Percentiles rank a stretch among this genome's conserved stretches.
Evolutionary conservation across 768 basidiomycete genomes (phyloP).

Genomic region (Rickenella mellea): DNA sequence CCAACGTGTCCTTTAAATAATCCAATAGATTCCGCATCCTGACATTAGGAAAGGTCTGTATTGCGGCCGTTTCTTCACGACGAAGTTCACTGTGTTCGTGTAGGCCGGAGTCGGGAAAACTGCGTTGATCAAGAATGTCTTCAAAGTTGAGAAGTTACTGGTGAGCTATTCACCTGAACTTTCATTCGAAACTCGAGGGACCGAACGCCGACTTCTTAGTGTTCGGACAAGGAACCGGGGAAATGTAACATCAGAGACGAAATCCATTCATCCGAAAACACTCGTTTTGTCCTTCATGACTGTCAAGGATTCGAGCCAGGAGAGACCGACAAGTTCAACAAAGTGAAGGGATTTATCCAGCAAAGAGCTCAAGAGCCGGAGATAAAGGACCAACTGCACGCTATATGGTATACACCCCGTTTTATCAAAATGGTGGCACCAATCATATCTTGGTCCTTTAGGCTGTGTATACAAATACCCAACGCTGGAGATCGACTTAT

Average conservation of each 20-base stretch:
- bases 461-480: slow-evolving; percentile 23
- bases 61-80: no score
- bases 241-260: slow-evolving; percentile 15
- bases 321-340: slow-evolving; percentile 13
- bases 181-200: neutral
- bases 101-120: slow-evolving; percentile 23
- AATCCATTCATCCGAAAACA: slow-evolving; percentile 14
- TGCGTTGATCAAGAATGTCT: slow-evolving; percentile 18
- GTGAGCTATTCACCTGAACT: neutral
- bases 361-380: slow-evolving; percentile 6
- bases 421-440: neutral
- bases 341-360: slow-evolving; percentile 16
- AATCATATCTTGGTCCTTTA: slow-evolving; percentile 7
- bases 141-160: slow-evolving; percentile 15
- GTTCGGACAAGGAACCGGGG: slow-evolving; percentile 13
- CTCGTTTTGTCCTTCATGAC: slow-evolving; percentile 21
- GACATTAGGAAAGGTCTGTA: slow-evolving; percentile 20
- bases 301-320: slow-evolving; percentile 22
- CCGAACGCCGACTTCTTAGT: neutral
- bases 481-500: slow-evolving; percentile 12
- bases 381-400: slow-evolving; percentile 14
- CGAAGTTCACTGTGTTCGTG: neutral
- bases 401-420: slow-evolving; percentile 16
- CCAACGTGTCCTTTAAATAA: no score
- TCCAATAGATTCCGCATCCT: slow-evolving; percentile 20